A percentile compares a stretch with the other conserved stretches of the same genome.
phyloP scores from a whole-genome alignment of 306 rosid species.

The Cicer cuneatum region DNA sequence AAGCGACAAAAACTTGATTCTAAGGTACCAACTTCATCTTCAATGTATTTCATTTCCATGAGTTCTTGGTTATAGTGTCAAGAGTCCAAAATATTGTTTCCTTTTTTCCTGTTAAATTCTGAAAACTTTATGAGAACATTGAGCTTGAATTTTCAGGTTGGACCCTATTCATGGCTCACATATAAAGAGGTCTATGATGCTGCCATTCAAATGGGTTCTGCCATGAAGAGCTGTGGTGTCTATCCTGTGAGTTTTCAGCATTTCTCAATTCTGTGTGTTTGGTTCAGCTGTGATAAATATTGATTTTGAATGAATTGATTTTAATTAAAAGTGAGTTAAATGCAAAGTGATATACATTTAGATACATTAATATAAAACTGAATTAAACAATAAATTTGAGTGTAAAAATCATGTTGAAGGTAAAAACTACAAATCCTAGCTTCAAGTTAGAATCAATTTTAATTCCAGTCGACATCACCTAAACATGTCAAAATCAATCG shows the following conservation, averaged over 20 bases:
- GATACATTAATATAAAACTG: too few relatives aligned
- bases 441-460: too few relatives aligned
- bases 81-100: conserved; percentile 24
- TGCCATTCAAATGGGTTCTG: conserved; percentile 67
- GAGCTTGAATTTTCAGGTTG: conserved; percentile 42
- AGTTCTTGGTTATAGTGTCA: background rate
- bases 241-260: conserved; percentile 67
- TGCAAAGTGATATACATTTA: too few relatives aligned
- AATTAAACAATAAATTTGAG: too few relatives aligned
- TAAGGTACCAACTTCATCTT: conserved; percentile 51
- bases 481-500: too few relatives aligned
- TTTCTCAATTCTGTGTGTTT: background rate
- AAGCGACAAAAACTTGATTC: conserved; percentile 66
- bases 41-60: background rate
- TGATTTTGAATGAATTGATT: too few relatives aligned
- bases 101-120: background rate
- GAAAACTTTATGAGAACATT: conserved; percentile 11
- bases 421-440: too few relatives aligned
- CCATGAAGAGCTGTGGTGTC: conserved; percentile 69
- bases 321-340: too few relatives aligned
- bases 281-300: too few relatives aligned
- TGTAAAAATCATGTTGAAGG: too few relatives aligned
- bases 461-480: too few relatives aligned
- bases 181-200: conserved; percentile 70
- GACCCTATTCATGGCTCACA: conserved; percentile 49